phyloP scores from a whole-genome alignment of 768 basidiomycete species.

The Termitomyces heimii region DNA sequence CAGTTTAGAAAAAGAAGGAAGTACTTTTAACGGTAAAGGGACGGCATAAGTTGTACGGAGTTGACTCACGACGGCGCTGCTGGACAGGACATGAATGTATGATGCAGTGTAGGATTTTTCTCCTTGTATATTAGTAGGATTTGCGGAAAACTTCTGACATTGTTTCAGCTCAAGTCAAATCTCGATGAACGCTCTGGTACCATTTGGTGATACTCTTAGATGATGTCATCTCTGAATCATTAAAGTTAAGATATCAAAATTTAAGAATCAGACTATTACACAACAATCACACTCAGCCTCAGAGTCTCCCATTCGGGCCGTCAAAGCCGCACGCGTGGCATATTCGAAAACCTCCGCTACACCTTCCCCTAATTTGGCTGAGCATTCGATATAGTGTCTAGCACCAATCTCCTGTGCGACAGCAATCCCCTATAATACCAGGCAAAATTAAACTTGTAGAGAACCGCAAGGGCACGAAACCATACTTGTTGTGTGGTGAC shows the following conservation, averaged over 20 bases:
- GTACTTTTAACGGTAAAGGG: constrained; percentile 2
- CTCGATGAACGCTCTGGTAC: too few relatives aligned
- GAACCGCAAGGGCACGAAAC: neutral
- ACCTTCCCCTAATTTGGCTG: constrained; percentile 91
- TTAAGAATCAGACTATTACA: neutral
- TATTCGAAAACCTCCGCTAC: constrained; percentile 98
- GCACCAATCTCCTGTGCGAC: constrained; percentile 95
- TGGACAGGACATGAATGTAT: neutral
- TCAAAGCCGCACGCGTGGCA: constrained; percentile 86
- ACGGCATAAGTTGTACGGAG: neutral
- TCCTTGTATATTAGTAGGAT: neutral
- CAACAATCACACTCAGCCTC: neutral
- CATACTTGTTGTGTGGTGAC: constrained; percentile 88
- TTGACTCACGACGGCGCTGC: neutral
- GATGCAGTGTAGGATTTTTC: neutral
- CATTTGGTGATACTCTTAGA: neutral
- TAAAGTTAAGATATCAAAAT: neutral
- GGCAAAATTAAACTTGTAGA: neutral
- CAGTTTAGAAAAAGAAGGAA: constrained; percentile 10
- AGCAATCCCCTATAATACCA: constrained; percentile 67
- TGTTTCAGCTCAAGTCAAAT: too few relatives aligned
- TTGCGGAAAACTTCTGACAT: neutral
- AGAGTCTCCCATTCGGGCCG: neutral
- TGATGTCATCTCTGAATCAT: neutral
- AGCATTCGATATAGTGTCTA: constrained; percentile 95